A percentile compares a stretch with the other conserved stretches of the same genome.
Evolutionary conservation across 306 rosid genomes (phyloP).

Genomic region (Prosopis cineraria): DNA sequence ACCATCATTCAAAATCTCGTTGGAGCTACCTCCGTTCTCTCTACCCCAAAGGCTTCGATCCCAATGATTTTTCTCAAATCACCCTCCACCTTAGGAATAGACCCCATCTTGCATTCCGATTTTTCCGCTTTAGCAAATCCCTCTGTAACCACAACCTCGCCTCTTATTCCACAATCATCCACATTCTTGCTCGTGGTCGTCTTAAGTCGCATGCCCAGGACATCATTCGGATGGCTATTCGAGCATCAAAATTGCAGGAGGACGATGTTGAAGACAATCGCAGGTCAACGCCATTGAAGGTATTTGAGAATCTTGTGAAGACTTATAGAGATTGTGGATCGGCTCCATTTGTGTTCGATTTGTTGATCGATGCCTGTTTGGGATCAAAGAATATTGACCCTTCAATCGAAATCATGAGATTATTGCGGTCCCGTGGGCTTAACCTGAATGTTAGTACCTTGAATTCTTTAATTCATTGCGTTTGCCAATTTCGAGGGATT

Average conservation of each 20-base stretch:
- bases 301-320: conserved; percentile 62
- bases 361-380: conserved; percentile 65
- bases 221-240: conserved; percentile 52
- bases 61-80: conserved; percentile 63
- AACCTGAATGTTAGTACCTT: conserved; percentile 63
- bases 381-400: conserved; percentile 56
- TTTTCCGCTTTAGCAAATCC: conserved; percentile 68
- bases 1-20: conserved; percentile 76
- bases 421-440: conserved; percentile 65
- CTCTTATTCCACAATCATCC: conserved; percentile 68
- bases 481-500: conserved; percentile 51
- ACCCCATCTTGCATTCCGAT: conserved; percentile 70
- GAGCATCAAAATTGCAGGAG: conserved; percentile 20
- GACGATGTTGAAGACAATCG: conserved; percentile 11
- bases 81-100: conserved; percentile 58
- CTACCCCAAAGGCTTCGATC: conserved; percentile 56
- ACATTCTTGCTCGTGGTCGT: conserved; percentile 74
- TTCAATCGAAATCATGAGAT: conserved; percentile 54
- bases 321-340: conserved; percentile 67
- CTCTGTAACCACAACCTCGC: conserved; percentile 63
- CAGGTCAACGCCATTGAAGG: conserved; percentile 43
- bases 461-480: conserved; percentile 61
- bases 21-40: conserved; percentile 64
- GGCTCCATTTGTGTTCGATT: conserved; percentile 80
- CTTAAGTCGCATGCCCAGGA: conserved; percentile 57